Evolutionary conservation across 192 early-diverging fungal species (phyloP), one percentile per base, ranked within the genome.

Genomic region (Phycomyces nitens): DNA sequence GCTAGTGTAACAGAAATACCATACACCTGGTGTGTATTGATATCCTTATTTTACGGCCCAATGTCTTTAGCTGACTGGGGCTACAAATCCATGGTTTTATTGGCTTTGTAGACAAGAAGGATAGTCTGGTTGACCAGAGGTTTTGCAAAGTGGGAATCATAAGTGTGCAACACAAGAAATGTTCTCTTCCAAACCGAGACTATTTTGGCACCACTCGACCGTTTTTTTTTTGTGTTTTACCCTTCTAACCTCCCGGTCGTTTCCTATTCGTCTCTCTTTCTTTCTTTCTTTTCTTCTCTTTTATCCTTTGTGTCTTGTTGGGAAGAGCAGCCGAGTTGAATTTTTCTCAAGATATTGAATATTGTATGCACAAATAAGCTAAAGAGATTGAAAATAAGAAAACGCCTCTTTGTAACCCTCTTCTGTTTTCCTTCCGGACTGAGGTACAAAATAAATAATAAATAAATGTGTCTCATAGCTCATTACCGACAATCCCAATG

Each of bases 231-330:
- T 53, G 51, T 53, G 51, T 53, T 23, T 18, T 24, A 53, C 39
- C 38, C 22, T 21, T 29, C 60, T 62, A 22, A 50, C 51, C 24
- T 61, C 44, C 44, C 21, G 42, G n/a, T 43, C 47, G 18, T 60
- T 56, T 27, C 27, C 7, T 11, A n/a, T 56, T 27, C 27, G 23
- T 34, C 27, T 56, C 27, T 16, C 16, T 52, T 49, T 51, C 20
- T 38, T 49, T 61, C 11, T 51, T 8, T 38, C 26, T 61, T 21
- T 62, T 21, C 20, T 50, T 62, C 34, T 15, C 29, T 5, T 38
- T 29, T 60, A 27, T 60, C 15, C 44, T 44, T 59, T 7, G 43
- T 18, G 3, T 44, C 12, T 44, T 27, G 21, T 59, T 60, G n/a
- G 1, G 29, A 34, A 34, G 29, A 34, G 29, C 29, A 7, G 29